Base-by-base conservation (phyloP, 176 grass and related monocot genomes). In the Rhynchospora tenuis region DNA sequence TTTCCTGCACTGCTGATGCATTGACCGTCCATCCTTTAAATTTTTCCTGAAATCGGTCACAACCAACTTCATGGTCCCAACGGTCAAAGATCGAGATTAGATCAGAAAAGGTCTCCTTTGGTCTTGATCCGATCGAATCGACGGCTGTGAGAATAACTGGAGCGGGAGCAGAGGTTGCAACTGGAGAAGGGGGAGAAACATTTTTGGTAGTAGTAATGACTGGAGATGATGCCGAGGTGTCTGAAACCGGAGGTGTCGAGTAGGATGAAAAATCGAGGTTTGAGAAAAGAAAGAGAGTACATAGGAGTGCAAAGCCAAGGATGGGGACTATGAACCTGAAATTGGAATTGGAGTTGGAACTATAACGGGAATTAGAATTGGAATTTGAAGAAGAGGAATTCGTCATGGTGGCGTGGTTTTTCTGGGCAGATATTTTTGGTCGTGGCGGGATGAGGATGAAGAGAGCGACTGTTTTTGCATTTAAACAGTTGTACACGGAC, bases 31-130 rank as follows among this genome's bases (percentile, higher is more conserved):
- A 89, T 51, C 85, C 24, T 27, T 64, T 58, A 59, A 82, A 71
- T 59, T 84, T 86, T 15, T 52, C 66, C 68, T 80, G 33, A 64
- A 92, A 90, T 6, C 80, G 79, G 17, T 71, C 84, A 54, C 88
- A 92, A 5, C 87, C 87, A 0, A 89, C 57, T 27, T 77, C 59
- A 6, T 62, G 27, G 59, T 92, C 90, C 90, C 90, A 92, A 33
- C 71, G 79, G 22, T 43, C 82, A 58, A 85, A 89, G 19, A 78
- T 86, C 8, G 76, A 29, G 3, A 57, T 73, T n/a, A 92, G 81
- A 70, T 84, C 68, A 12, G 75, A 84, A 80, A 92, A 89, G 1
- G 80, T 7, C 24, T 80, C 38, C 38, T 72, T 90, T 1, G 79
- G 79, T 7, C 88, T 80, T 9, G 78, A 81, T 12, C 47, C 84